phyloP scores from a whole-genome alignment of 768 basidiomycete species.

The Asterophora parasitica region DNA sequence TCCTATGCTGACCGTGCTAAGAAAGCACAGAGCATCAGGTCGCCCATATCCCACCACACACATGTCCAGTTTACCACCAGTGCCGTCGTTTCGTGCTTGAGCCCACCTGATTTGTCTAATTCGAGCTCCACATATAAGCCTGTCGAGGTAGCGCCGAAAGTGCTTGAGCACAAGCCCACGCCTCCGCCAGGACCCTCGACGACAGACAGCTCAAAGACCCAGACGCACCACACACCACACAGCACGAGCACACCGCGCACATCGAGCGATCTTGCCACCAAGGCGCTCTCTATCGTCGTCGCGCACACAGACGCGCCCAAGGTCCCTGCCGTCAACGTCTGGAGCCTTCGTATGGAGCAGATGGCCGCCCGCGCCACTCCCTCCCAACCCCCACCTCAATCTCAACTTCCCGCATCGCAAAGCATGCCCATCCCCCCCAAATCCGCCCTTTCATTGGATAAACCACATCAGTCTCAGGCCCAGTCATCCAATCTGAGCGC shows the following conservation, averaged over 20 bases:
- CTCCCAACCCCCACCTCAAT: neutral
- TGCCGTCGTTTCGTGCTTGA: constrained; percentile 4
- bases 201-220: constrained; percentile 1
- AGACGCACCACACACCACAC: neutral
- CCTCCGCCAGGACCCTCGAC: constrained; percentile 3
- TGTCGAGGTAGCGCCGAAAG: neutral
- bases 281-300: constrained; percentile 17
- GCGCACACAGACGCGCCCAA: constrained; percentile 15
- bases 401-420: constrained; percentile 3
- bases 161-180: neutral
- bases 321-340: constrained; percentile 23
- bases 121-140: constrained; percentile 3
- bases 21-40: constrained; percentile 38
- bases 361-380: constrained; percentile 22
- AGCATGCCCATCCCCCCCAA: neutral
- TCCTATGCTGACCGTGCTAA: constrained; percentile 57
- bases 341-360: constrained; percentile 26
- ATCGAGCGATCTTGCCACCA: constrained; percentile 14
- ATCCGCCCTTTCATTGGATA: neutral
- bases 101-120: neutral
- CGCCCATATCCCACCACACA: constrained; percentile 19
- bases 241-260: constrained; percentile 5
- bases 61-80: constrained; percentile 1
- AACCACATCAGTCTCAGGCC: neutral
- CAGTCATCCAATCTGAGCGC: neutral